These are phyloP conservation scores for Arthrocladium fulminans DNA, from an alignment of 2,329 filamentous ascomycete genomes.

Conservation along the genomic window DNA sequence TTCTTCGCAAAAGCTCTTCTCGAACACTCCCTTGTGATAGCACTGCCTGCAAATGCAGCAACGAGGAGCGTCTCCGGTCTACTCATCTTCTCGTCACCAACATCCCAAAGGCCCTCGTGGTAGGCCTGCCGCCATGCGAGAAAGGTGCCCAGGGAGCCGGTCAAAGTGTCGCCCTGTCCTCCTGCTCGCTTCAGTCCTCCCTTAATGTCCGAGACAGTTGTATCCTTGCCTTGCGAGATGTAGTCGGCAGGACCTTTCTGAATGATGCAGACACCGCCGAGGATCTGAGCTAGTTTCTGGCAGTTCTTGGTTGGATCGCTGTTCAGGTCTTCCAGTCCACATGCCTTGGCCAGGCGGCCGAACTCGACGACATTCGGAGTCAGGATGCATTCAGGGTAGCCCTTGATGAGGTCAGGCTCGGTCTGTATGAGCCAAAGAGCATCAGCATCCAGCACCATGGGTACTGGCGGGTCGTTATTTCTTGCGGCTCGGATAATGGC, in stretches of 20 bases:
- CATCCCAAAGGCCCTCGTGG: slow-evolving; percentile 66
- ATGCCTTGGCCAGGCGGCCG: slow-evolving; percentile 64
- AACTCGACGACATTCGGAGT: slow-evolving; percentile 97
- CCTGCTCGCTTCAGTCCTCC: slow-evolving; percentile 86
- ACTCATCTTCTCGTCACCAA: slow-evolving; percentile 48
- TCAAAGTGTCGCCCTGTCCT: slow-evolving; percentile 91
- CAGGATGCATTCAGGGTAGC: slow-evolving; percentile 74
- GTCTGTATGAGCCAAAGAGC: slow-evolving; percentile 70
- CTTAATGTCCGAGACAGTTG: slow-evolving; percentile 64
- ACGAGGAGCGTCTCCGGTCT: slow-evolving; percentile 56
- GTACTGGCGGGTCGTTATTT: slow-evolving; percentile 51
- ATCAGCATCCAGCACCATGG: slow-evolving; percentile 87
- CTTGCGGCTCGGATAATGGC: slow-evolving; percentile 71
- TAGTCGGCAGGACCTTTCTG: slow-evolving; percentile 80
- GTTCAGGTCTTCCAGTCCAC: slow-evolving; percentile 50
- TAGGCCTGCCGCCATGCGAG: slow-evolving; percentile 84
- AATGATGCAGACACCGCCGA: slow-evolving; percentile 82
- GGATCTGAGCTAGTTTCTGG: slow-evolving; percentile 59
- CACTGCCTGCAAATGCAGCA: slow-evolving; percentile 77
- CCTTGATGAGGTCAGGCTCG: slow-evolving; percentile 65
- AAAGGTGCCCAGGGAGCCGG: slow-evolving; percentile 79
- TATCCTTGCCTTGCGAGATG: slow-evolving; percentile 66
- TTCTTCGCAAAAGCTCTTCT: slow-evolving; percentile 75
- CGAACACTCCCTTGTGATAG: slow-evolving; percentile 84
- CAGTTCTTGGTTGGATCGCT: slow-evolving; percentile 44